Evolutionary conservation across 1,139 yeast species (phyloP).

Genomic region (Scheffersomyces insectosa): DNA sequence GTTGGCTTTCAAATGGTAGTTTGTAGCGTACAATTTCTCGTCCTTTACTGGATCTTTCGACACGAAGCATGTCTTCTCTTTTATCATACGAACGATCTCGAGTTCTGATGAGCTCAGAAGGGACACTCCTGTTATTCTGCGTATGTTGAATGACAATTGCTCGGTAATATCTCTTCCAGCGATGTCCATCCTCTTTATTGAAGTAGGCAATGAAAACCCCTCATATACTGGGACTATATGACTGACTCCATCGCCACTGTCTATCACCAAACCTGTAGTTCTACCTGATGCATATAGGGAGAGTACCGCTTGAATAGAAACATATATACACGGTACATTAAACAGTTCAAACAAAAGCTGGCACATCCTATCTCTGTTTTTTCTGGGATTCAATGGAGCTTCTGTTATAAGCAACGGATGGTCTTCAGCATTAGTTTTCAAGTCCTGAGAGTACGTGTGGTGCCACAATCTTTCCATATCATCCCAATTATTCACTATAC

Average conservation of each 20-base stretch:
- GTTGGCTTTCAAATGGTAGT: constrained; percentile 15
- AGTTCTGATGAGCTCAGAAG: constrained; percentile 73
- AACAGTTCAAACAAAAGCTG: constrained; percentile 82
- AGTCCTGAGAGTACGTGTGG: constrained; percentile 58
- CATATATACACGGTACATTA: constrained; percentile 83
- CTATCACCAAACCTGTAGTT: constrained; percentile 88
- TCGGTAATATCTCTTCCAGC: constrained; percentile 90
- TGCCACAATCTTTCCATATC: constrained; percentile 82
- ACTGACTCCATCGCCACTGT: constrained; percentile 90
- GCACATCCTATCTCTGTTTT: constrained; percentile 71
- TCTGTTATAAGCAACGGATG: constrained; percentile 78
- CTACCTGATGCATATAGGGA: constrained; percentile 86
- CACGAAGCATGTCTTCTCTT: constrained; percentile 72
- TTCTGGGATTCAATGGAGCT: constrained; percentile 79
- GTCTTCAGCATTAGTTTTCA: constrained; percentile 52
- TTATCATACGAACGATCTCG: constrained; percentile 76
- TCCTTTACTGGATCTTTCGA: constrained; percentile 71
- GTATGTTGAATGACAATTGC: constrained; percentile 63
- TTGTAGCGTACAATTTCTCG: constrained; percentile 54
- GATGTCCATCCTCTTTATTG: constrained; percentile 73
- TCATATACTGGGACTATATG: constrained; percentile 88
- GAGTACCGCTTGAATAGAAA: constrained; percentile 81
- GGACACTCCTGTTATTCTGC: constrained; percentile 61
- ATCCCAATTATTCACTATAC: constrained; percentile 81
- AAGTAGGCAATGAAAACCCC: constrained; percentile 77